Conservation (phyloP, 1,139 yeast genomes). For the Candida mesenterica region DNA sequence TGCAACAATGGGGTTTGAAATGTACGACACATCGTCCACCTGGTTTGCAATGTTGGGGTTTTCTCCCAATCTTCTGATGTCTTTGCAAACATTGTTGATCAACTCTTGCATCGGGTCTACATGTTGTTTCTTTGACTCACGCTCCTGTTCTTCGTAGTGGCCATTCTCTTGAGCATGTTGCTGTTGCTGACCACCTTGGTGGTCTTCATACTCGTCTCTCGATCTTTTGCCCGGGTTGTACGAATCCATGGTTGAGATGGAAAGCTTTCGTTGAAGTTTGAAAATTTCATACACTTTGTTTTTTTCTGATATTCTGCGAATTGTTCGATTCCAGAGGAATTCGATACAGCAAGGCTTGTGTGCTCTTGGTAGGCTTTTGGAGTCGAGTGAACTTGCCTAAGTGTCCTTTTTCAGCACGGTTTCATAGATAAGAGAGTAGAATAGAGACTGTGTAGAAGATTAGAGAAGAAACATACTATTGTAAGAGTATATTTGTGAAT, state of each 20-base stretch:
- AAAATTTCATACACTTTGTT: background rate
- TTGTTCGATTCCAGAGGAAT: background rate
- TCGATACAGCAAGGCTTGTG: too few relatives aligned
- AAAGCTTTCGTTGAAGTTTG: background rate
- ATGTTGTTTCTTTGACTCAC: conserved; percentile 34
- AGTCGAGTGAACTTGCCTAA: too few relatives aligned
- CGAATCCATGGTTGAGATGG: conserved; percentile 17
- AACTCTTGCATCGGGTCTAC: conserved; percentile 44
- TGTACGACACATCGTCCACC: conserved; percentile 65
- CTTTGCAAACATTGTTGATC: conserved; percentile 47
- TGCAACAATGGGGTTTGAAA: conserved; percentile 62
- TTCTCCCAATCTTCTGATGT: conserved; percentile 67
- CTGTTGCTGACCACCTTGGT: conserved; percentile 4
- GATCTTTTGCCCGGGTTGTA: conserved; percentile 31
- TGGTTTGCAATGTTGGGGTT: conserved; percentile 50
- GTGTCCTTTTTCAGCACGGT: too few relatives aligned
- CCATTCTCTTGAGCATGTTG: conserved; percentile 10
- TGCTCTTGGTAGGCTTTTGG: too few relatives aligned
- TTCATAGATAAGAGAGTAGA: too few relatives aligned
- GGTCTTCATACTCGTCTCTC: conserved; percentile 38
- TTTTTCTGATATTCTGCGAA: background rate
- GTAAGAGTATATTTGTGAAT: too few relatives aligned
- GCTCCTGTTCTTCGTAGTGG: conserved; percentile 15
- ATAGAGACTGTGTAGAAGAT: too few relatives aligned
- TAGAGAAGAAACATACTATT: too few relatives aligned